These are phyloP conservation scores for Cicer arietinum DNA, from an alignment of 306 rosid genomes.

Conservation along the genomic window DNA sequence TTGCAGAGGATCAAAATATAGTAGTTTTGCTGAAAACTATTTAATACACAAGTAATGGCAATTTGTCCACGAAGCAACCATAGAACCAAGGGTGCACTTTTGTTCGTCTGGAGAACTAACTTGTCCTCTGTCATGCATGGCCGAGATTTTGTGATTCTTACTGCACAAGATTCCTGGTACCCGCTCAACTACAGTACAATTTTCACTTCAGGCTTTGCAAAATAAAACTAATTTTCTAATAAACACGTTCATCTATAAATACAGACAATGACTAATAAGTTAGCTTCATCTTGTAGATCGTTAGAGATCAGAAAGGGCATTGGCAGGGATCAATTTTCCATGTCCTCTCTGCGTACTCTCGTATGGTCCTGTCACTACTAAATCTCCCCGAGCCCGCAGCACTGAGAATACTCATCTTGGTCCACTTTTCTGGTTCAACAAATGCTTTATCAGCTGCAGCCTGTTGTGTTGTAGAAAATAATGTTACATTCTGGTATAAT, in stretches of 20 bases:
- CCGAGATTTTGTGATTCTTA: neutral
- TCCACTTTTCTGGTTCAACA: conserved; percentile 66
- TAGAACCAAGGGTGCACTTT: neutral
- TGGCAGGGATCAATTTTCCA: conserved; percentile 78
- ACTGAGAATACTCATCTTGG: conserved; percentile 71
- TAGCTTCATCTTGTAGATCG: conserved; percentile 8
- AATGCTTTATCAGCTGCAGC: conserved; percentile 78
- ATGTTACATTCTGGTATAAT: conserved; percentile 6
- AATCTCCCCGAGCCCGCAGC: conserved; percentile 74
- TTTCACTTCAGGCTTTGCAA: conserved; percentile 10
- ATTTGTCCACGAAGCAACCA: neutral
- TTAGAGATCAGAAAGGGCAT: conserved; percentile 59
- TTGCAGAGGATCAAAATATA: neutral
- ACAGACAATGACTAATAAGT: conserved; percentile 7
- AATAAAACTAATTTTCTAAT: conserved; percentile 4
- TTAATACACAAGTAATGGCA: neutral
- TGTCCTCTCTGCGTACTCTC: conserved; percentile 66
- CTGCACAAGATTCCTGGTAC: neutral
- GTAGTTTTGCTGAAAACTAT: neutral
- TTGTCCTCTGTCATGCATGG: neutral
- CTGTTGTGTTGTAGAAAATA: conserved; percentile 46
- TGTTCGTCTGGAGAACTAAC: neutral
- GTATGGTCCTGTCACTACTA: conserved; percentile 76
- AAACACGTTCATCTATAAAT: neutral
- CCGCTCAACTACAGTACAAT: neutral